A percentile compares a stretch with the other conserved stretches of the same genome.
phyloP scores from a whole-genome alignment of 768 basidiomycete species.

The Neoboletus brunneissimus region DNA sequence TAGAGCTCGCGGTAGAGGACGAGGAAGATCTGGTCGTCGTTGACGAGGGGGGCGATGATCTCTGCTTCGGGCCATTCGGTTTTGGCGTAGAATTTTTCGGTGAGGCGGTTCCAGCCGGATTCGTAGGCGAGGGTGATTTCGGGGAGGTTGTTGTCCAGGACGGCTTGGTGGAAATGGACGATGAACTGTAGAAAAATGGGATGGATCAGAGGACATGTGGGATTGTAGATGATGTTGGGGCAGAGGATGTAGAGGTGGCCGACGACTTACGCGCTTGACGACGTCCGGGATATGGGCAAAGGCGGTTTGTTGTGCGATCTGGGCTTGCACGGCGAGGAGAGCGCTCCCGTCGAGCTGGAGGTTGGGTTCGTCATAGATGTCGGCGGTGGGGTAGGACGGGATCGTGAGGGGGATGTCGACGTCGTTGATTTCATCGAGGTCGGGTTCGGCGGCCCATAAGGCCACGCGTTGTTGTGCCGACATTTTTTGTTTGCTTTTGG shows the following conservation, averaged over 20 bases:
- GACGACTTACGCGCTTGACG: constrained; percentile 72
- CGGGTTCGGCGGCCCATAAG: constrained; percentile 75
- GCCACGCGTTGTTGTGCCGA: constrained; percentile 68
- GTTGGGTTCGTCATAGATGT: constrained; percentile 37
- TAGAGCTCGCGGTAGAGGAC: constrained; percentile 96
- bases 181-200: constrained; percentile 63
- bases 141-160: constrained; percentile 83
- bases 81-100: constrained; percentile 92
- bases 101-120: constrained; percentile 95
- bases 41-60: constrained; percentile 89
- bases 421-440: constrained; percentile 70
- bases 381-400: constrained; percentile 25
- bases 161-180: constrained; percentile 91
- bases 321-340: constrained; percentile 71
- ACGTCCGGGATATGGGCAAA: constrained; percentile 83
- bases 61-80: constrained; percentile 98
- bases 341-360: constrained; percentile 71
- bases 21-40: constrained; percentile 94
- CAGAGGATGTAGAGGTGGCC: background rate
- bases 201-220: background rate
- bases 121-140: constrained; percentile 95
- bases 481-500: constrained; percentile 7
- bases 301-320: constrained; percentile 80
- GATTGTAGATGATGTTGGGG: background rate
- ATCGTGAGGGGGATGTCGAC: constrained; percentile 51